Percentiles rank a stretch among this genome's conserved stretches.
phyloP scores from a whole-genome alignment of 2,329 filamentous ascomycete genomes.

The Mariannaea sp. region DNA sequence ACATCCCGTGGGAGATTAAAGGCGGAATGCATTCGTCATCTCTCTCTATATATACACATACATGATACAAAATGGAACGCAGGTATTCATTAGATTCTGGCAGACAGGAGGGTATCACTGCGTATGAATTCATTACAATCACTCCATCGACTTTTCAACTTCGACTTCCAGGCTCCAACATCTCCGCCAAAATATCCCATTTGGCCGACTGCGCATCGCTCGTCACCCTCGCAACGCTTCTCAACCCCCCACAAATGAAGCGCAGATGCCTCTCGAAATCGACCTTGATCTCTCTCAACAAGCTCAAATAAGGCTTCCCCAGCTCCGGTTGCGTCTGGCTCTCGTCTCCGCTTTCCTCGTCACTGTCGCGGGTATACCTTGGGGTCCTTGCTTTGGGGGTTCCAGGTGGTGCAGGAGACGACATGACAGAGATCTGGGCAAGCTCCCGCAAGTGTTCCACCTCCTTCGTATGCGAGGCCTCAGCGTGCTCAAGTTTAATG shows the following conservation, averaged over 20 bases:
- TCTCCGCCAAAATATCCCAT: slow-evolving; percentile 84
- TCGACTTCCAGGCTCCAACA: slow-evolving; percentile 62
- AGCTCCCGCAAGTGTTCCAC: slow-evolving; percentile 42
- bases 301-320: slow-evolving; percentile 53
- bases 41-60: background rate
- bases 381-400: slow-evolving; percentile 28
- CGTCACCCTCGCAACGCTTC: slow-evolving; percentile 75
- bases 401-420: slow-evolving; percentile 23
- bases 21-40: too few relatives aligned
- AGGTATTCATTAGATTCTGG: too few relatives aligned
- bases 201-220: slow-evolving; percentile 62
- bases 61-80: too few relatives aligned
- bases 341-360: slow-evolving; percentile 44
- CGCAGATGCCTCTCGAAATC: slow-evolving; percentile 69
- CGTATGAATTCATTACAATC: slow-evolving; percentile 27
- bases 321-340: slow-evolving; percentile 10
- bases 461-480: slow-evolving; percentile 47
- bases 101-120: slow-evolving; percentile 34
- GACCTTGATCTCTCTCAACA: slow-evolving; percentile 60
- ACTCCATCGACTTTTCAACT: slow-evolving; percentile 30
- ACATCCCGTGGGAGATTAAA: too few relatives aligned
- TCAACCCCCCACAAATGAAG: slow-evolving; percentile 75
- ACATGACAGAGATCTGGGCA: slow-evolving; percentile 34
- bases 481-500: slow-evolving; percentile 68
- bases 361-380: slow-evolving; percentile 36